phyloP scores from a whole-genome alignment of 202 grass and related monocot genomes.

The Setaria italica region DNA sequence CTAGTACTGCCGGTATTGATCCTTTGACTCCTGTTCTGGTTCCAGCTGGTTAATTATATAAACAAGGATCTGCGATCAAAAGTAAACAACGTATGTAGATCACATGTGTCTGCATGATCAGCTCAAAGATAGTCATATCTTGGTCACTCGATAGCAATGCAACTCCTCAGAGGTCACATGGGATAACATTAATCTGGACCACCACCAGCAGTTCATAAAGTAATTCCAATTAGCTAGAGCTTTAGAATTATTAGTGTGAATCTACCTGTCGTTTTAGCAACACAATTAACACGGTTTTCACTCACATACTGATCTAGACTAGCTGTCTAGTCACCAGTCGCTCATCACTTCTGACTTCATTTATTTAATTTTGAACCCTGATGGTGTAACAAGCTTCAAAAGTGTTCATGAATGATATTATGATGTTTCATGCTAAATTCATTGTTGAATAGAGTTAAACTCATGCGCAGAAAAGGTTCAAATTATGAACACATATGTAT shows the following conservation, averaged over 20 bases:
- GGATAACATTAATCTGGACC: background rate
- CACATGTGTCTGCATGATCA: background rate
- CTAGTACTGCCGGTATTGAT: background rate
- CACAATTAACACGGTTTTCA: background rate
- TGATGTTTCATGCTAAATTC: background rate
- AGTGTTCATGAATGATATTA: background rate
- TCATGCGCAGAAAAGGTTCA: background rate
- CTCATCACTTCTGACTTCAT: background rate
- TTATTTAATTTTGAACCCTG: background rate
- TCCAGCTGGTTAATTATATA: background rate
- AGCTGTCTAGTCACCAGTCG: background rate
- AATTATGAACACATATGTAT: background rate
- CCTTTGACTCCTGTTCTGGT: slow-evolving; percentile 2
- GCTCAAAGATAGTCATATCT: background rate
- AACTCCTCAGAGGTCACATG: background rate
- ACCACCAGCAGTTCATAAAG: background rate
- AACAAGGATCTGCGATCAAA: background rate
- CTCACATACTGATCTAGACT: background rate
- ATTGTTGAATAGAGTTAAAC: background rate
- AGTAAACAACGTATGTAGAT: background rate
- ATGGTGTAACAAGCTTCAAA: background rate
- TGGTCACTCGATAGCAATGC: background rate
- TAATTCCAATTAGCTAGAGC: background rate
- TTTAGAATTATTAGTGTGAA: background rate
- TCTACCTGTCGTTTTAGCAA: background rate